A percentile compares a stretch with the other conserved stretches of the same genome.
phyloP scores from a whole-genome alignment of 2,329 filamentous ascomycete species.

The Chrysoporthe austroafricana region DNA sequence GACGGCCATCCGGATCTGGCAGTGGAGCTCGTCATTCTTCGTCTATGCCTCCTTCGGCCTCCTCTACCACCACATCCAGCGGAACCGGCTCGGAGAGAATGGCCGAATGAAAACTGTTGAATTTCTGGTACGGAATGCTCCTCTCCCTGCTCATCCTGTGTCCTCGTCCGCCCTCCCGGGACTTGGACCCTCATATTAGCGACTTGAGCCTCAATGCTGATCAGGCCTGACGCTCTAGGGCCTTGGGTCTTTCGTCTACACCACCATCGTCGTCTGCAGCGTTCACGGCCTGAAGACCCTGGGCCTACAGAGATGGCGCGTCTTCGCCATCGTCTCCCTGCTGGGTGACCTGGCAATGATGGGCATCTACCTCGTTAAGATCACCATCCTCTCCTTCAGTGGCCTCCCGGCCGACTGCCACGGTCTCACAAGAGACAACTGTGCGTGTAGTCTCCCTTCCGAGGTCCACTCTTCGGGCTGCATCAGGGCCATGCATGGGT shows the following conservation, averaged over 20 bases:
- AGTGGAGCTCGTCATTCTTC: constrained; percentile 38
- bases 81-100: constrained; percentile 18
- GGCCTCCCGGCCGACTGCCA: constrained; percentile 30
- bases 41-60: constrained; percentile 29
- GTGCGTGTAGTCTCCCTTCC: constrained; percentile 16
- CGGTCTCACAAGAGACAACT: constrained; percentile 27
- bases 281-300: constrained; percentile 30
- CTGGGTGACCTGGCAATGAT: constrained; percentile 34
- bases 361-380: constrained; percentile 32
- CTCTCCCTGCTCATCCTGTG: neutral
- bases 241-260: constrained; percentile 31
- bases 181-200: neutral
- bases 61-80: constrained; percentile 23
- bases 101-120: constrained; percentile 23
- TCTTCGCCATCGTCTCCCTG: constrained; percentile 30
- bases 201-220: neutral
- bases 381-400: constrained; percentile 29
- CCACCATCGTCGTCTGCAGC: constrained; percentile 29
- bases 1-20: constrained; percentile 31
- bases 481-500: neutral
- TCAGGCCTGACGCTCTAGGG: constrained; percentile 23
- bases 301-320: constrained; percentile 28
- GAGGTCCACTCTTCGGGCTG: neutral
- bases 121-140: constrained; percentile 22
- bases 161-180: neutral